A percentile compares a stretch with the other conserved stretches of the same genome.
Evolutionary conservation across 495 filamentous ascomycete species (phyloP).

Genomic region (Penicillium subrubescens): DNA sequence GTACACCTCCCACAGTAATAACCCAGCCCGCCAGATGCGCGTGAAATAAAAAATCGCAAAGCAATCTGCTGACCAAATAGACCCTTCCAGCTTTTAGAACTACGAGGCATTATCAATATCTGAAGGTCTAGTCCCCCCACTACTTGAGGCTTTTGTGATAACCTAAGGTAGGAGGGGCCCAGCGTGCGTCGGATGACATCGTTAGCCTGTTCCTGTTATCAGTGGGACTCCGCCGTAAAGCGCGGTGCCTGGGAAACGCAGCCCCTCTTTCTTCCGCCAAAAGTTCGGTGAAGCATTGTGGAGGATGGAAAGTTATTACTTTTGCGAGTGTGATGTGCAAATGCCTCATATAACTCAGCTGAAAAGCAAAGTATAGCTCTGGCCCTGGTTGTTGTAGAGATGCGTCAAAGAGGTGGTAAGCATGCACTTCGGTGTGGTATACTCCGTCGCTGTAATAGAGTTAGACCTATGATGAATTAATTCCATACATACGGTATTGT

Average conservation of each 20-base stretch:
- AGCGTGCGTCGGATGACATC: constrained; percentile 6
- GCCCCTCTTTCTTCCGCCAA: background rate
- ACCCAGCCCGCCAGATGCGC: constrained; percentile 13
- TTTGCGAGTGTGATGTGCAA: background rate
- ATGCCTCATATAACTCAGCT: background rate
- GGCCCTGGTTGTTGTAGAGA: background rate
- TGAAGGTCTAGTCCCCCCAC: constrained; percentile 1
- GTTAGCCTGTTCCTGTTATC: constrained; percentile 12
- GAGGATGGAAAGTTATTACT: background rate
- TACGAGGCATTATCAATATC: constrained; percentile 2
- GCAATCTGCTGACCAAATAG: background rate
- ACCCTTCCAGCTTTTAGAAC: background rate
- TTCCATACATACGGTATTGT: background rate
- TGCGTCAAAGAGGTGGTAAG: background rate
- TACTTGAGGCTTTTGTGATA: constrained; percentile 9
- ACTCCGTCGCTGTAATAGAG: background rate
- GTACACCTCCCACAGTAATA: background rate
- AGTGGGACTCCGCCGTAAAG: background rate
- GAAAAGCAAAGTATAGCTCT: background rate
- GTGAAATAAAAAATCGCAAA: background rate
- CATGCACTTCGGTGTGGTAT: background rate
- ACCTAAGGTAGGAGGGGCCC: too few species aligned
- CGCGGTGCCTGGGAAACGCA: background rate
- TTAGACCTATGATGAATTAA: background rate
- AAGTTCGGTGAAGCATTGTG: background rate